Base-by-base conservation (phyloP, 2,329 filamentous ascomycete species). In the Blastomyces gilchristii region DNA sequence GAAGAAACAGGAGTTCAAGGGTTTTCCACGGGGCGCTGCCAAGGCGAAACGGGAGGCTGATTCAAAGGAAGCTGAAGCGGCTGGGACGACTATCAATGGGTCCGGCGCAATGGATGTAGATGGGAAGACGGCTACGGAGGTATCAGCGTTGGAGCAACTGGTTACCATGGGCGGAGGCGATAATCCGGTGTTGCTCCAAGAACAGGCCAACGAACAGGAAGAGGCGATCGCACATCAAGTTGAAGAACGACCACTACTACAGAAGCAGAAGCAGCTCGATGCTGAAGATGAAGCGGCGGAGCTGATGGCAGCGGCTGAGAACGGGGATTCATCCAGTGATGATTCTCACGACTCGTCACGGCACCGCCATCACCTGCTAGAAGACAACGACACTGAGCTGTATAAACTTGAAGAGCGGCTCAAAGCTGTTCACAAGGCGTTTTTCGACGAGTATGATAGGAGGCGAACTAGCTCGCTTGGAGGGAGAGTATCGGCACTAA, bases 241-340 rank as follows among this genome's bases (percentile, higher is more conserved):
- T 22, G 90, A 87, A 65, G 91, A 97, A 66, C 85, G 93, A 16
- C 94, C 94, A 0, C 78, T 99, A 37, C 79, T 96, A n/a, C 90
- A 94, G 72, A 88, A 96, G 78, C 94, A 99, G 74, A 89, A 96
- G 70, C 83, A 91, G 72, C 82, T 97, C 28, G 94, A 99, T 70
- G 89, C 90, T 69, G 89, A 91, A 70, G 89, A 92, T 68, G 86
- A 90, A 50, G 81, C 83, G 47, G 83, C 79, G 62, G 83, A 82
- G 65, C 80, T 65, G 37, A 65, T 76, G 63, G 56, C 56, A 12
- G 75, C 75, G 2, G 75, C 75, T 6, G 79, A 80, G 18, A 81
- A 81, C 58, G 78, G 80, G 43, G 79, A 75, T 37, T 72, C 70
- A 5, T 68, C 71, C 8, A 77, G 72, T 56, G 70, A 80, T 25